Conservation (phyloP, 1,284 basidiomycete species). For the Tilletia walkeri region DNA sequence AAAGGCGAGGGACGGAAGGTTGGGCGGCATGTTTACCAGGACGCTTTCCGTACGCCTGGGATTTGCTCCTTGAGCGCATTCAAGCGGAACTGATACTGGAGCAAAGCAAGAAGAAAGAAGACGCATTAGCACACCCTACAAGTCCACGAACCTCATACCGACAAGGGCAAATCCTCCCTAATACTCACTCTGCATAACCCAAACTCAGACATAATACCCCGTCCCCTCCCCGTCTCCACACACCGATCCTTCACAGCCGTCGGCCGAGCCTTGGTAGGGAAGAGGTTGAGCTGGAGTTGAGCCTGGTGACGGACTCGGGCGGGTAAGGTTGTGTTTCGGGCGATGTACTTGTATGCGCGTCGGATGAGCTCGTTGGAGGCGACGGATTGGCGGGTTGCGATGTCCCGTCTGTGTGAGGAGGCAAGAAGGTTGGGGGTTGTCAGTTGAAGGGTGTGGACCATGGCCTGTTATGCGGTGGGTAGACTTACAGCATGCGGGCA, state of each 20-base stretch:
- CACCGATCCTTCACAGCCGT: slow-evolving; percentile 85
- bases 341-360: slow-evolving; percentile 54
- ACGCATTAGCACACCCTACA: background rate
- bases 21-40: slow-evolving; percentile 65
- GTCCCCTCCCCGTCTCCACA: slow-evolving; percentile 74
- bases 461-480: no score
- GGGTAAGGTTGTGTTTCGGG: slow-evolving; percentile 51
- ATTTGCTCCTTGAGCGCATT: slow-evolving; percentile 75
- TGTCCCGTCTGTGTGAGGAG: slow-evolving; percentile 41
- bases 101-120: background rate
- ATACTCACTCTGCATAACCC: slow-evolving; percentile 75
- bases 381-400: slow-evolving; percentile 52
- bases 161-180: slow-evolving; percentile 3
- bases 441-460: background rate
- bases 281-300: slow-evolving; percentile 87
- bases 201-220: slow-evolving; percentile 85
- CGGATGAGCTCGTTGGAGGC: slow-evolving; percentile 52
- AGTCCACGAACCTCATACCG: slow-evolving; percentile 10
- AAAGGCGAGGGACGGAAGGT: background rate
- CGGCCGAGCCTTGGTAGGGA: slow-evolving; percentile 76
- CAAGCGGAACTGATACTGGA: slow-evolving; percentile 81
- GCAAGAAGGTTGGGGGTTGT: background rate
- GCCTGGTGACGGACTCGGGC: slow-evolving; percentile 83
- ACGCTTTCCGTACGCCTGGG: slow-evolving; percentile 82
- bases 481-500: slow-evolving; percentile 37